Percentiles rank a stretch among this genome's conserved stretches.
phyloP scores from a whole-genome alignment of 2,329 filamentous ascomycete genomes.

The Phialophora expanda region DNA sequence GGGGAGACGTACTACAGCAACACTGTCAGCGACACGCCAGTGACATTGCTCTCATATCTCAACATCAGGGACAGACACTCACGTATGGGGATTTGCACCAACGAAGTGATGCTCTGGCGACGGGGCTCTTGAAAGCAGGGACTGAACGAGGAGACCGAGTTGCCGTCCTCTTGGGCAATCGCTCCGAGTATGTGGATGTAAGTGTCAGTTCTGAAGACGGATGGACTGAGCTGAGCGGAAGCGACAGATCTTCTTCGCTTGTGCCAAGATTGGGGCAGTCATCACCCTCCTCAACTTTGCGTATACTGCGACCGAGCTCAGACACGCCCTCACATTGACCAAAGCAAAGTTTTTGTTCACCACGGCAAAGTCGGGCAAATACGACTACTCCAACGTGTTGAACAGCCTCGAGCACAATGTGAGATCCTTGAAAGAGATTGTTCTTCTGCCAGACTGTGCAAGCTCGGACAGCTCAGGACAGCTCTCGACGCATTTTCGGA shows the following conservation, averaged over 20 bases:
- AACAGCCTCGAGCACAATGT: not conserved
- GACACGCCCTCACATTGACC: not conserved
- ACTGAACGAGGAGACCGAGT: conserved; percentile 16
- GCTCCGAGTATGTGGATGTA: conserved; percentile 38
- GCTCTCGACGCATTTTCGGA: no score
- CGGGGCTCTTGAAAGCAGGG: conserved; percentile 1
- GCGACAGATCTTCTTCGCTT: conserved; percentile 37
- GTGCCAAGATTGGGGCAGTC: conserved; percentile 5
- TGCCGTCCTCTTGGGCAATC: conserved; percentile 12
- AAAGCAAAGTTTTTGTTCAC: not conserved
- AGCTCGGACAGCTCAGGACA: no score
- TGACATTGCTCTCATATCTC: conserved; percentile 18
- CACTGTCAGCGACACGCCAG: no score
- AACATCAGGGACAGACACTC: not conserved
- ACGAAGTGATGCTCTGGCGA: not conserved
- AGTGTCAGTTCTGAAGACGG: not conserved
- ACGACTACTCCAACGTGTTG: not conserved
- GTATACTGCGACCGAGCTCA: conserved; percentile 11
- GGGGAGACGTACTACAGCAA: no score
- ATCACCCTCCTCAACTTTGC: conserved; percentile 15
- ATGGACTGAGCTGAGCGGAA: not conserved
- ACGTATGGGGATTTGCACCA: conserved; percentile 5
- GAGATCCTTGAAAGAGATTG: not conserved
- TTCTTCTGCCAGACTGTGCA: not conserved
- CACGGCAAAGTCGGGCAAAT: not conserved